These are phyloP conservation scores for Noccaea caerulescens DNA, from an alignment of 345 rosid genomes.

Conservation along the genomic window DNA sequence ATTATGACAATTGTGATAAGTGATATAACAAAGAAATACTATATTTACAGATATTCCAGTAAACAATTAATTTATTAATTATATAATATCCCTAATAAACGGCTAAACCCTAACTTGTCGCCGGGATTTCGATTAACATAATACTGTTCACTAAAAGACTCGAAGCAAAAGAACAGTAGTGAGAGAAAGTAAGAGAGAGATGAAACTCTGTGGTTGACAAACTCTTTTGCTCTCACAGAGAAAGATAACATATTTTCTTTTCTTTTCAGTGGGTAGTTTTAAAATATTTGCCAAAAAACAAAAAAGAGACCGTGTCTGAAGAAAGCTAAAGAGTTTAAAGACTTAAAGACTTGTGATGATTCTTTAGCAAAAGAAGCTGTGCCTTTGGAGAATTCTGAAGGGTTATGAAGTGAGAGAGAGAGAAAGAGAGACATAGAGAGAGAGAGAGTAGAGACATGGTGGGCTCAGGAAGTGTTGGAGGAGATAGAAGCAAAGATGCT, in stretches of 20 bases:
- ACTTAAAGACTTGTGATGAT: constrained; percentile 28
- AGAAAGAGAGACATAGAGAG: background rate
- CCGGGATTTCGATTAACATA: constrained; percentile 47
- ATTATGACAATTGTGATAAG: constrained; percentile 31
- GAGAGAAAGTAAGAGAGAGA: constrained; percentile 41
- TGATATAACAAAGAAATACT: constrained; percentile 18
- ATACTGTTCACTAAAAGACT: constrained; percentile 32
- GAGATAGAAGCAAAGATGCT: constrained; percentile 98
- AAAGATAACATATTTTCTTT: constrained; percentile 43
- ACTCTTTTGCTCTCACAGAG: constrained; percentile 35
- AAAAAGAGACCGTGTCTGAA: constrained; percentile 31
- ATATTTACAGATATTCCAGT: constrained; percentile 26
- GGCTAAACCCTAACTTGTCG: constrained; percentile 50
- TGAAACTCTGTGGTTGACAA: constrained; percentile 45
- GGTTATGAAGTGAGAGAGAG: constrained; percentile 13
- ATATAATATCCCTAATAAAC: constrained; percentile 36
- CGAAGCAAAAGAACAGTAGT: constrained; percentile 40
- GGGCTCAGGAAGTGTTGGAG: constrained; percentile 95
- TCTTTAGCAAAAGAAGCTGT: constrained; percentile 27
- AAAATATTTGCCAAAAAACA: constrained; percentile 25
- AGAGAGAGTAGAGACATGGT: constrained; percentile 63
- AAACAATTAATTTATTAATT: background rate
- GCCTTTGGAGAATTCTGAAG: constrained; percentile 33
- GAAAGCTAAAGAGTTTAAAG: constrained; percentile 40
- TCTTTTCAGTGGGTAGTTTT: constrained; percentile 29